These are phyloP conservation scores for Linderniella brevidens DNA, from an alignment of 257 asterid species.

Conservation along the genomic window DNA sequence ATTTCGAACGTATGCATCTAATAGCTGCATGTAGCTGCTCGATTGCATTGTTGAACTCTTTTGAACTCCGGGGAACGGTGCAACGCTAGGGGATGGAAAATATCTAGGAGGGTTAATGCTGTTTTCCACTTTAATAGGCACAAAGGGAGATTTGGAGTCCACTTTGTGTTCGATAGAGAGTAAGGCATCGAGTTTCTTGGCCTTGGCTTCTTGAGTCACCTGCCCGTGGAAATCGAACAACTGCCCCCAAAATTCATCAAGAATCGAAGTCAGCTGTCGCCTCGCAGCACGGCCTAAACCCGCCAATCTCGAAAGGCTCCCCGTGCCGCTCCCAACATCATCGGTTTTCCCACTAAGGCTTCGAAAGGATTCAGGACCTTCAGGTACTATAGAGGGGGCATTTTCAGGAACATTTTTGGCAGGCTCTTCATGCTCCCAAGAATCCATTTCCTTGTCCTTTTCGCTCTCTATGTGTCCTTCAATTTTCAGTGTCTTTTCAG, in stretches of 20 bases:
- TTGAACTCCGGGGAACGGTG: slow-evolving; percentile 36
- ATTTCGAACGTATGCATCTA: slow-evolving; percentile 31
- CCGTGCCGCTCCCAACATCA: slow-evolving; percentile 73
- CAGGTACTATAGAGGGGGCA: slow-evolving; percentile 31
- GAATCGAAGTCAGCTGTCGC: slow-evolving; percentile 53
- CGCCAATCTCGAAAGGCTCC: slow-evolving; percentile 74
- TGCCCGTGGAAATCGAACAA: slow-evolving; percentile 74
- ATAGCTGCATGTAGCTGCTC: slow-evolving; percentile 20
- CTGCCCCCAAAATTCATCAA: slow-evolving; percentile 94
- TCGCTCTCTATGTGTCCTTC: slow-evolving; percentile 28
- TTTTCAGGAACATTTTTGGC: slow-evolving; percentile 34
- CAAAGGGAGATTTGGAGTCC: slow-evolving; percentile 34
- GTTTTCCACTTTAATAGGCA: slow-evolving; percentile 38
- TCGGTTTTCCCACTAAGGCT: slow-evolving; percentile 57
- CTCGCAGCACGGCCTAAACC: slow-evolving; percentile 96
- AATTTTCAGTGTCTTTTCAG: slow-evolving; percentile 26
- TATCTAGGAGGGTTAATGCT: slow-evolving; percentile 30
- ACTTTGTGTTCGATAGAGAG: slow-evolving; percentile 40
- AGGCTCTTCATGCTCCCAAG: slow-evolving; percentile 48
- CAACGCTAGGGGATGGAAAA: slow-evolving; percentile 29
- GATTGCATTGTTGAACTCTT: slow-evolving; percentile 32
- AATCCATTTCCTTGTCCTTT: slow-evolving; percentile 35
- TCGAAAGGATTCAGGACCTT: slow-evolving; percentile 71
- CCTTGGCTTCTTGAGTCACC: slow-evolving; percentile 55
- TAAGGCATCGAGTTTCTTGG: slow-evolving; percentile 51